phyloP scores from a whole-genome alignment of 2,329 filamentous ascomycete genomes.

The Immersiporthe knoxdaviesiana region DNA sequence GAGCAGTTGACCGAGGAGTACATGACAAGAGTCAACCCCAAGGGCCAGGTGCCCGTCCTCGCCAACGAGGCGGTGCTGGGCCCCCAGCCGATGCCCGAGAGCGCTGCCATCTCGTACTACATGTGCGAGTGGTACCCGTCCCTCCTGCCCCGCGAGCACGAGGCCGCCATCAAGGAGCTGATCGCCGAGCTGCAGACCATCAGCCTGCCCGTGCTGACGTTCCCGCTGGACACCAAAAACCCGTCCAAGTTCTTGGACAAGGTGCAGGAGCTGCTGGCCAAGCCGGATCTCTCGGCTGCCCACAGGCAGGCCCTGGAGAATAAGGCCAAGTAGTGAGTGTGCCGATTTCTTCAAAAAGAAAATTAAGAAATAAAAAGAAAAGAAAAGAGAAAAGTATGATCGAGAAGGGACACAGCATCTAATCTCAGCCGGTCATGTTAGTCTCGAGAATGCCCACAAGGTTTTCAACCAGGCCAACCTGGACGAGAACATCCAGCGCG shows the following conservation, averaged over 20 bases:
- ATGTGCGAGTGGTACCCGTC: constrained; percentile 11
- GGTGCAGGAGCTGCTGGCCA: not conserved
- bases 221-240: not conserved
- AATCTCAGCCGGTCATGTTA: not conserved
- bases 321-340: not conserved
- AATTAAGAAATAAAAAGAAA: no score
- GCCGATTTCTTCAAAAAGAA: no score
- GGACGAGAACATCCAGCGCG: not conserved
- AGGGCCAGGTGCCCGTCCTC: constrained; percentile 4
- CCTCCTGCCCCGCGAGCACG: constrained; percentile 8
- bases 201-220: not conserved
- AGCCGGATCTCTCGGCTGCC: not conserved
- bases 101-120: not conserved
- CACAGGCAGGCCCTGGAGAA: constrained; percentile 3
- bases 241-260: not conserved
- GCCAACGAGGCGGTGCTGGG: not conserved
- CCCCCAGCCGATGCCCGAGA: not conserved
- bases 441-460: not conserved
- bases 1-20: not conserved
- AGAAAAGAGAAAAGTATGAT: no score
- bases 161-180: not conserved
- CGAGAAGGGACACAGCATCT: not conserved
- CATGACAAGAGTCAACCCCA: constrained; percentile 15
- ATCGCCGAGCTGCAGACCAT: not conserved
- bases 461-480: constrained; percentile 1